Evolutionary conservation across 805 yeast species (phyloP).

Genomic region (Cyberlindnera mrakii): DNA sequence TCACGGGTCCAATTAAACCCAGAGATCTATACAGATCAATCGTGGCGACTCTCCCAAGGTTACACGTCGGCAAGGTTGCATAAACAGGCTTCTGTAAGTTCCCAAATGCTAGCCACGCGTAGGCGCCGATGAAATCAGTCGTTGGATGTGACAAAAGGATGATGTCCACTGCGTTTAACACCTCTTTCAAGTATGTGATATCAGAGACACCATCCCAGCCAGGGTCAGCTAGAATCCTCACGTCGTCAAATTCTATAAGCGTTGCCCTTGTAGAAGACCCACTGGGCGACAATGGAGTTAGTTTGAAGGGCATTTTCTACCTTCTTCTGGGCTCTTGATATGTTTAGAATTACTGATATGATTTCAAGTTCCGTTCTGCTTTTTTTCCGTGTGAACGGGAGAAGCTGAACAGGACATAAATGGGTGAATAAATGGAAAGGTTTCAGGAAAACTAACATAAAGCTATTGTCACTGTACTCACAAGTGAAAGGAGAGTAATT

Average conservation of each 20-base stretch:
- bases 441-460: no score
- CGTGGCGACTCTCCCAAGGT: constrained; percentile 78
- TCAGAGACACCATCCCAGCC: constrained; percentile 59
- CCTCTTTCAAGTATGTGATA: constrained; percentile 34
- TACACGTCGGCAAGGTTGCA: constrained; percentile 85
- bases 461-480: no score
- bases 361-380: no score
- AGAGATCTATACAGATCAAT: constrained; percentile 71
- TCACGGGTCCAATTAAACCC: constrained; percentile 72
- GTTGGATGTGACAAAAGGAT: constrained; percentile 86
- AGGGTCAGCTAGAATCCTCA: constrained; percentile 63
- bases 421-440: no score
- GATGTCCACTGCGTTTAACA: constrained; percentile 50
- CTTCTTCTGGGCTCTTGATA: background rate
- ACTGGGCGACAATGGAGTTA: constrained; percentile 22
- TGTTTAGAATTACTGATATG: background rate
- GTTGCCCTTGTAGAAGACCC: constrained; percentile 33
- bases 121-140: constrained; percentile 74
- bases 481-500: no score
- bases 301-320: constrained; percentile 22
- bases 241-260: constrained; percentile 49
- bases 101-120: constrained; percentile 58
- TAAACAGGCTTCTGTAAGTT: constrained; percentile 66
- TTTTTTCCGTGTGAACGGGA: no score
- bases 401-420: no score